Conservation (phyloP, 192 early-diverging fungal genomes). For the Umbelopsis vinacea region DNA sequence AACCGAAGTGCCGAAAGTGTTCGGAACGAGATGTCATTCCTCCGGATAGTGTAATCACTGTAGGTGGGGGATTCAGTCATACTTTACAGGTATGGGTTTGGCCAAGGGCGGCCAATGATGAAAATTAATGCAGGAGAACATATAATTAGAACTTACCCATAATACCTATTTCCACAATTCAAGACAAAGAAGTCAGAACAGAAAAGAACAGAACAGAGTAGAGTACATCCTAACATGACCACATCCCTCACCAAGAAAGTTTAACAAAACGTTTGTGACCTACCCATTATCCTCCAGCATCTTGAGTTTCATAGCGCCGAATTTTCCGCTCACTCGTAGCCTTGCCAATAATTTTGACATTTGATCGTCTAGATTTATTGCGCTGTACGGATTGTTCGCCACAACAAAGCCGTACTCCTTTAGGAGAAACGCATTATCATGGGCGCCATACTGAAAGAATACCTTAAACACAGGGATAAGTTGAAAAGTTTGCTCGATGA, state of each 20-base stretch:
- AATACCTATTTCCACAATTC: not conserved
- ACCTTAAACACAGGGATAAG: constrained; percentile 35
- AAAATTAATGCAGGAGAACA: not conserved
- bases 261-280: not conserved
- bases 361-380: constrained; percentile 52
- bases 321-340: constrained; percentile 35
- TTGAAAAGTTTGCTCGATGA: not conserved
- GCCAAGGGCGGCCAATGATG: no score
- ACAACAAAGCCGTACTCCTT: constrained; percentile 64
- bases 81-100: not conserved
- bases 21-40: constrained; percentile 54
- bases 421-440: constrained; percentile 59
- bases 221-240: not conserved
- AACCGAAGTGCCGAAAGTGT: constrained; percentile 51
- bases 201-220: not conserved
- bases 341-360: constrained; percentile 38
- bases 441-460: constrained; percentile 63
- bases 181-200: not conserved
- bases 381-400: constrained; percentile 56
- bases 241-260: constrained; percentile 27
- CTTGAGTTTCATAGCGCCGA: constrained; percentile 42
- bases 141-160: constrained; percentile 1
- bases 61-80: no score
- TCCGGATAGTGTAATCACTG: constrained; percentile 56
- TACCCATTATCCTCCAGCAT: constrained; percentile 48